Evolutionary conservation across 352 stramenopile species (phyloP).

Genomic region (Phytopythium vexans): DNA sequence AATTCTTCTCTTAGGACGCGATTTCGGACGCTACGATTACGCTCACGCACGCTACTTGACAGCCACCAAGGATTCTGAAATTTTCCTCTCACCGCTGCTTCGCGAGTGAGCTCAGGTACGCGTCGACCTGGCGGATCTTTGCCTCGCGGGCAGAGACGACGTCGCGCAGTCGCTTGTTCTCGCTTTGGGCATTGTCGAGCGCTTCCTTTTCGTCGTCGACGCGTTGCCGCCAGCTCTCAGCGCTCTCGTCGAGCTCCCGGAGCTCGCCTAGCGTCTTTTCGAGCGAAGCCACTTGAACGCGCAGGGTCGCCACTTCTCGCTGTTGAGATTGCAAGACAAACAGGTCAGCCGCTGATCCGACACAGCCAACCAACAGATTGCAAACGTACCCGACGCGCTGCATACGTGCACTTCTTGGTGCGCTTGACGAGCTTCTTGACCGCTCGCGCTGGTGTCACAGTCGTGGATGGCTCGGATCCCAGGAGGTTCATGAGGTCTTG

Average conservation of each 20-base stretch:
- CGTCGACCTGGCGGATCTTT: slow-evolving; percentile 36
- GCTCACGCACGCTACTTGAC: too few species aligned
- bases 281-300: slow-evolving; percentile 27
- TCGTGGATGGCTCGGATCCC: slow-evolving; percentile 11
- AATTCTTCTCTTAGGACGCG: too few species aligned
- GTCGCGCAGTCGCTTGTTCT: slow-evolving; percentile 44
- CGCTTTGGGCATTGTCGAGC: slow-evolving; percentile 25
- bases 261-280: slow-evolving; percentile 32
- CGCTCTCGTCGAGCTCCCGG: slow-evolving; percentile 11
- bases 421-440: slow-evolving; percentile 31
- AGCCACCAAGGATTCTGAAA: too few species aligned
- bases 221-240: slow-evolving; percentile 12
- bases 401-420: slow-evolving; percentile 63
- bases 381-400: slow-evolving; percentile 36
- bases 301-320: slow-evolving; percentile 44
- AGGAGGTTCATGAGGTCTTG: slow-evolving; percentile 36
- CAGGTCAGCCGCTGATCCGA: not conserved
- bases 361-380: not conserved
- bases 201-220: slow-evolving; percentile 21
- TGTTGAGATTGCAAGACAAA: slow-evolving; percentile 10
- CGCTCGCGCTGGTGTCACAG: slow-evolving; percentile 5
- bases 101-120: slow-evolving; percentile 15
- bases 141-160: slow-evolving; percentile 35
- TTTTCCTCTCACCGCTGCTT: slow-evolving; percentile 6
- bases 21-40: too few species aligned